Percentiles rank a stretch among this genome's conserved stretches.
phyloP scores from a whole-genome alignment of 1,284 basidiomycete genomes.

The Cutaneotrichosporon arboriforme region DNA sequence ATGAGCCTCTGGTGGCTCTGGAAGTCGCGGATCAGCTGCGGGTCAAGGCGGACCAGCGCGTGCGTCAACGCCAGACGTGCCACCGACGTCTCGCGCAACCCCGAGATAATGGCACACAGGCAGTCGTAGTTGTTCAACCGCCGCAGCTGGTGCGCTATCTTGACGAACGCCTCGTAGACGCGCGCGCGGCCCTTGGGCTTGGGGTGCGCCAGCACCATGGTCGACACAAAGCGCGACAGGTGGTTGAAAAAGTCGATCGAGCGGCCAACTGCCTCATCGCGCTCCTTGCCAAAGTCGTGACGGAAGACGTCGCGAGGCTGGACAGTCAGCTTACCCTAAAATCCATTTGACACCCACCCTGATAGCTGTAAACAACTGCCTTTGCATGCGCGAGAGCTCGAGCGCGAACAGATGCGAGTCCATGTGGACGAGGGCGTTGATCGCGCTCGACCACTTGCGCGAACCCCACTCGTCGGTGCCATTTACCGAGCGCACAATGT shows the following conservation, averaged over 20 bases:
- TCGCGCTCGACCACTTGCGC: conserved; percentile 10
- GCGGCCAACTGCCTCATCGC: conserved; percentile 34
- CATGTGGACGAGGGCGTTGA: conserved; percentile 17
- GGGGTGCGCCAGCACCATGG: conserved; percentile 42
- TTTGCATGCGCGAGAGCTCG: conserved; percentile 46
- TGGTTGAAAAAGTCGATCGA: conserved; percentile 47
- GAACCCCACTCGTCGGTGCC: conserved; percentile 9
- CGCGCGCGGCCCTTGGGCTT: conserved; percentile 44
- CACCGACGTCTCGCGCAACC: conserved; percentile 43
- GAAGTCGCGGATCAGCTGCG: conserved; percentile 30
- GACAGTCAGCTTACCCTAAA: background rate
- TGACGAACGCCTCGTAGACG: conserved; percentile 44
- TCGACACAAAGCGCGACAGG: conserved; percentile 44
- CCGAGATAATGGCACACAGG: conserved; percentile 44
- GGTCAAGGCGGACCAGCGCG: conserved; percentile 24
- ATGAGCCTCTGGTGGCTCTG: conserved; percentile 42
- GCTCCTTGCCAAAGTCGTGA: conserved; percentile 46
- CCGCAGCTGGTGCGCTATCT: conserved; percentile 43
- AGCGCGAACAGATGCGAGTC: conserved; percentile 39
- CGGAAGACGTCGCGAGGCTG: conserved; percentile 41
- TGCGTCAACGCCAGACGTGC: conserved; percentile 40
- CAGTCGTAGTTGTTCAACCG: conserved; percentile 48
- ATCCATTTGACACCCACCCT: conserved; percentile 9
- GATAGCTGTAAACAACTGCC: conserved; percentile 41
- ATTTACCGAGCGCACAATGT: conserved; percentile 9